Conservation (phyloP, 2,329 filamentous ascomycete genomes). For the Phaeosphaeria sp. region DNA sequence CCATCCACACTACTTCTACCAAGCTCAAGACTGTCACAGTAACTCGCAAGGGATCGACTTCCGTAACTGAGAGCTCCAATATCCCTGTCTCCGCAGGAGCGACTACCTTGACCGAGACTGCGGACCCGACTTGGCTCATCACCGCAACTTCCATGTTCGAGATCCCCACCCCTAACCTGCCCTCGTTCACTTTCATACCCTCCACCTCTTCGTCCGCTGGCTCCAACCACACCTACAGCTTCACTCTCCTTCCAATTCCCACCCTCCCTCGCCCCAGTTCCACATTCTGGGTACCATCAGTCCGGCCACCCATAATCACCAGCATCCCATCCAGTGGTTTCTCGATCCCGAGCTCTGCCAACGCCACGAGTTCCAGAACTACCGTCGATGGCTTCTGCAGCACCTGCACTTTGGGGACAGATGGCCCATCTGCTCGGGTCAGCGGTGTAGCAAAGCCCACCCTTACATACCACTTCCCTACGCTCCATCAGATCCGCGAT, state of each 20-base stretch:
- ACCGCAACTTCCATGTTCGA: not conserved
- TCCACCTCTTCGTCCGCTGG: not conserved
- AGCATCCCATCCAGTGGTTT: not conserved
- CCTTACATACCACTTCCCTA: constrained; percentile 9
- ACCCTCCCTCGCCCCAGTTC: not conserved
- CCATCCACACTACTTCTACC: constrained; percentile 20
- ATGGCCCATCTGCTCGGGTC: too few species aligned
- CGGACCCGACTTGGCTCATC: not conserved
- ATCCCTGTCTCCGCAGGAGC: not conserved
- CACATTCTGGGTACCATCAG: not conserved
- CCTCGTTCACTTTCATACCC: not conserved
- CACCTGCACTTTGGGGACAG: too few species aligned
- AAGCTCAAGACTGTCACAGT: constrained; percentile 16
- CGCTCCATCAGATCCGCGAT: constrained; percentile 10
- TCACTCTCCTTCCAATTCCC: not conserved
- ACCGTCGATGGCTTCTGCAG: too few species aligned
- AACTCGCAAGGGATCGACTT: not conserved
- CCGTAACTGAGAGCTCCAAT: not conserved
- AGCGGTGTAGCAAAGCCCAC: not conserved
- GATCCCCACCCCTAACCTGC: not conserved
- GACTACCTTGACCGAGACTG: not conserved
- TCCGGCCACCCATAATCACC: not conserved
- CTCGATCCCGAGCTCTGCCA: not conserved
- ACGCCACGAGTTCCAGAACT: too few species aligned
- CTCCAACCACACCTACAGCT: not conserved